Base-by-base conservation (phyloP, 495 filamentous ascomycete species). In the Talaromyces wortmannii region DNA sequence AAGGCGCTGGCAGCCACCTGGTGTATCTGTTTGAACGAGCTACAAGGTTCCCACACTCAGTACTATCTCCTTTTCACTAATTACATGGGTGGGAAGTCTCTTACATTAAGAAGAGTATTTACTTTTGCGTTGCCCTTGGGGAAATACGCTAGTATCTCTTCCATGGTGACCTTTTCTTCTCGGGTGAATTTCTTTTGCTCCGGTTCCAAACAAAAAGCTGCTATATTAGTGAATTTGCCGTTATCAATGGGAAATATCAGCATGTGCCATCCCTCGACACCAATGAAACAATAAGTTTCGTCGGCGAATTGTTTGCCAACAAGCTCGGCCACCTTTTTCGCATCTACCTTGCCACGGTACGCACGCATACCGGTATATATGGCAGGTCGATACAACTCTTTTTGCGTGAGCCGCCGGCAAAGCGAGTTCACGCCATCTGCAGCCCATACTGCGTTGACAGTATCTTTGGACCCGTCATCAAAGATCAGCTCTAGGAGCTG, bases 91-190 rank as follows among this genome's bases (percentile, higher is more conserved):
- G 23, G 23, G 23, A 23, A 23, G 23, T 29, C 16, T 4, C 52
- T 53, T 46, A 53, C 52, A n/a, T 53, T 33, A 6, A 53, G 42
- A 23, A 53, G 18, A 1, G 40, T 30, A 11, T 53, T n/a, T 32
- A 53, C 16, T 32, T 53, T 53, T 8, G 40, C 6, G 18, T 33
- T 46, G 7, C 52, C 40, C 10, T 11, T 13, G 7, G 52, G 52
- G 18, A 29, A 53, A 8, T 53, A 18, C 18, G 36, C 44, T 11
- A 53, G 15, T 2, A 53, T n/a, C 52, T 53, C 18, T 36, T 53
- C 52, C 11, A 53, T 40, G 13, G 52, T 53, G 13, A 53, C 52
- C n/a, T 53, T 53, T 31, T 53, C 52, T 6, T 53, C 42, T 15
- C 52, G 52, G 15, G 6, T 46, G 30, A 31, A 46, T 17, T 40